These are phyloP conservation scores for Didymellaceae sp. DNA, from an alignment of 2,329 filamentous ascomycete species.

Conservation along the genomic window DNA sequence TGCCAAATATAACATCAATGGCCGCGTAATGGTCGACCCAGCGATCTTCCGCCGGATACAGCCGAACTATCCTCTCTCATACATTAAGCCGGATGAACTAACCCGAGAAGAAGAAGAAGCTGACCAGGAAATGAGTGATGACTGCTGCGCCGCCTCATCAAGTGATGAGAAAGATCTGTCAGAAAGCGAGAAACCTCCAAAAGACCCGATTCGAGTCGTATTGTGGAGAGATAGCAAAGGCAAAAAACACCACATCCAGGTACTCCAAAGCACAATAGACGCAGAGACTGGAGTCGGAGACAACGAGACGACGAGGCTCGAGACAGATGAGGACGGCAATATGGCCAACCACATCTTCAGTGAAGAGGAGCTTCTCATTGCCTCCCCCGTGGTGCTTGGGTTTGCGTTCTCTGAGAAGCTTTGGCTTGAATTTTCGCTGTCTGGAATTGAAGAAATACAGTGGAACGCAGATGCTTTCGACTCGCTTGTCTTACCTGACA, in stretches of 20 bases:
- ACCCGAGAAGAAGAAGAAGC: conserved; percentile 59
- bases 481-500: conserved; percentile 73
- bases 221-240: conserved; percentile 58
- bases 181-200: conserved; percentile 44
- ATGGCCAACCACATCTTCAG: conserved; percentile 64
- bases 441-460: conserved; percentile 77
- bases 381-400: conserved; percentile 83
- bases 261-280: conserved; percentile 51
- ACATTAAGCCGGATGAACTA: conserved; percentile 74
- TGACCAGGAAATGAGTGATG: conserved; percentile 59
- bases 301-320: conserved; percentile 49
- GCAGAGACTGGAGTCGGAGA: conserved; percentile 60
- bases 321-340: conserved; percentile 52
- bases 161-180: conserved; percentile 30
- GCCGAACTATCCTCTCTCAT: conserved; percentile 81
- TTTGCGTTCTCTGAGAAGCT: conserved; percentile 88
- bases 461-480: conserved; percentile 87
- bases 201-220: conserved; percentile 47
- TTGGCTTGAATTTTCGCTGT: conserved; percentile 88
- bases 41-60: conserved; percentile 83
- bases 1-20: conserved; percentile 83
- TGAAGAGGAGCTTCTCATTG: conserved; percentile 83
- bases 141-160: conserved; percentile 41
- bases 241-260: conserved; percentile 58
- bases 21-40: conserved; percentile 87